Conservation (phyloP, 495 filamentous ascomycete species). For the Ascodesmis nigricans region DNA sequence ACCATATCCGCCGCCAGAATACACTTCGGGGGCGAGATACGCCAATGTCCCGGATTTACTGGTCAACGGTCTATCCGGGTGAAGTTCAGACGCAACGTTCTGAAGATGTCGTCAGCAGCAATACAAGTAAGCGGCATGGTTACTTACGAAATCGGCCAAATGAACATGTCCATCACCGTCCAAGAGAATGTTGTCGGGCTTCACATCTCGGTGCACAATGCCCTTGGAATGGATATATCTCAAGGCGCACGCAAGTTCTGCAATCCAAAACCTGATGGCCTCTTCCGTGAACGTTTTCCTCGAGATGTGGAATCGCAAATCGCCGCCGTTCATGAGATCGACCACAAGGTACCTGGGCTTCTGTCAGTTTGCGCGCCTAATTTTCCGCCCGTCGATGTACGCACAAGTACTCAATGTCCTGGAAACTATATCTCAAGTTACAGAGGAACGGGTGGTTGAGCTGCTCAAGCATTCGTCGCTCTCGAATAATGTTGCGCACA, state of each 20-base stretch:
- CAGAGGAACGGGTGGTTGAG: slow-evolving; percentile 95
- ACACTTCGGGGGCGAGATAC: slow-evolving; percentile 91
- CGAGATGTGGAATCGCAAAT: slow-evolving; percentile 93
- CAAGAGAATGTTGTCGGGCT: slow-evolving; percentile 88
- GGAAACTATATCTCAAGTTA: slow-evolving; percentile 96
- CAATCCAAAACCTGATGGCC: slow-evolving; percentile 88
- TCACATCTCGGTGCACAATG: slow-evolving; percentile 90
- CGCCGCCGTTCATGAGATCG: slow-evolving; percentile 94
- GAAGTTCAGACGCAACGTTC: slow-evolving; percentile 93
- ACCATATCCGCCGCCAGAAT: slow-evolving; percentile 65
- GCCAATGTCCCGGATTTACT: slow-evolving; percentile 95
- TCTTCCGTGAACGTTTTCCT: slow-evolving; percentile 96
- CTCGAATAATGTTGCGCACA: slow-evolving; percentile 91
- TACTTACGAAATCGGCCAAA: slow-evolving; percentile 83
- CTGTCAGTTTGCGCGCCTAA: too few species aligned
- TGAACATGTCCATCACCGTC: slow-evolving; percentile 92
- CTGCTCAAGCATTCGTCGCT: slow-evolving; percentile 92
- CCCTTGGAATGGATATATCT: slow-evolving; percentile 76
- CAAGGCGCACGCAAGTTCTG: slow-evolving; percentile 79
- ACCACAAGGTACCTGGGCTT: slow-evolving; percentile 87
- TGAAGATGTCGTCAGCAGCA: slow-evolving; percentile 21
- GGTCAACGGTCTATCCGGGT: slow-evolving; percentile 56
- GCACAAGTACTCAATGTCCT: slow-evolving; percentile 97
- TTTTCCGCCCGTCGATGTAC: too few species aligned
- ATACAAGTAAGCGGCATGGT: background rate